Base-by-base conservation (phyloP, 2,329 filamentous ascomycete species). In the Colletotrichum incanum region DNA sequence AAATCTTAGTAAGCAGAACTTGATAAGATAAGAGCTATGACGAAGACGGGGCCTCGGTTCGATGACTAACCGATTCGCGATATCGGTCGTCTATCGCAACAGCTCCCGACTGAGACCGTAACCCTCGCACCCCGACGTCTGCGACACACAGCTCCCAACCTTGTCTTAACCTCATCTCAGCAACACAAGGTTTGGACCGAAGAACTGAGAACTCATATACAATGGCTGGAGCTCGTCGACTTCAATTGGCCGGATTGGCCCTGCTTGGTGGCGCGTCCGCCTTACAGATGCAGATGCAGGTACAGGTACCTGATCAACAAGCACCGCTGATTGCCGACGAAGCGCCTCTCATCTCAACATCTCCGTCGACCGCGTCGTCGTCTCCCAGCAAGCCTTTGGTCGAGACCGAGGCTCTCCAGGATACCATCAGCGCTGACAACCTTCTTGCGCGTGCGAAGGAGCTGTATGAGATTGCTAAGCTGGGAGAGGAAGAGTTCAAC, bases 381-480 rank as follows among this genome's bases (percentile, higher is more conserved):
- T 58, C 66, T 8, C 28, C 41, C 55, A 70, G 80, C 76, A 78
- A 79, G 75, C 84, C 84, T 1, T 71, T 89, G 65, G 82, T 92
- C 59, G 86, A 87, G 77, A 88, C 87, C 58, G 82, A 89, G 77
- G 80, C 82, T 18, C 84, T 93, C 2, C 89, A 93, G 80, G 82
- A 81, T 20, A 83, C 83, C 71, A 92, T 94, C 80, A 84, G 82
- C 23, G 80, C 82, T 50, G 82, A 88, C 23, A 89, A 87, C 31
- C 87, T 94, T 8, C 80, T 91, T 52, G 80, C 84, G 6, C 88
- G 91, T 26, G 89, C 92, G 5, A 84, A 91, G 76, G 80, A 89
- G 50, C 86, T 94, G 11, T 93, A 88, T 76, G 82, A 87, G 63
- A 88, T 93, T 67, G 91, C 92, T 0, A 84, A 91, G 79, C 83